A percentile compares a stretch with the other conserved stretches of the same genome.
phyloP scores from a whole-genome alignment of 2,329 filamentous ascomycete species.

The Cordyceps tenuipes region DNA sequence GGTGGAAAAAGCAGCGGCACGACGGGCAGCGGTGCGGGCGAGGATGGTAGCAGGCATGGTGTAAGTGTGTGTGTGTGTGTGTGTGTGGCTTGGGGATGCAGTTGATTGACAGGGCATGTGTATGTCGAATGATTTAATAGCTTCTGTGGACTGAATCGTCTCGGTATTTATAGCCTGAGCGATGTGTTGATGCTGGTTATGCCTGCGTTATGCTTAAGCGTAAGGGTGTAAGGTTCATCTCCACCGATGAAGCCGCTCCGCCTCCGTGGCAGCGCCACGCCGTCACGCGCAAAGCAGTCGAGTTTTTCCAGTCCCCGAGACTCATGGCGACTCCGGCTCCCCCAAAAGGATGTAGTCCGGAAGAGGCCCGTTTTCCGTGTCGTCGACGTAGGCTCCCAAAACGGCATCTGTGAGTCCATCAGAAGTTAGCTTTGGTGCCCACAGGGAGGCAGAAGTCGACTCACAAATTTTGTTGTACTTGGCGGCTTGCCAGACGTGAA shows the following conservation, averaged over 20 bases:
- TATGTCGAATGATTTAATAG: background rate
- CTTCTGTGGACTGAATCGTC: background rate
- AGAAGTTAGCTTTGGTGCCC: background rate
- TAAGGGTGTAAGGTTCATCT: background rate
- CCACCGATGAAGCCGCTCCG: background rate
- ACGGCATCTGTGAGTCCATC: background rate
- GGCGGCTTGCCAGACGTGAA: constrained; percentile 9
- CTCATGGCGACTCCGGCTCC: background rate
- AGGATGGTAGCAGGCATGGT: constrained; percentile 5
- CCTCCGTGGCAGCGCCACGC: background rate
- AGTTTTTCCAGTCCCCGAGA: background rate
- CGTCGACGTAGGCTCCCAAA: background rate
- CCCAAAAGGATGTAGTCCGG: background rate
- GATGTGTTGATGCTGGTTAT: background rate
- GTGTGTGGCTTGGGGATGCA: background rate
- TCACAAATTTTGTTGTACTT: constrained; percentile 4
- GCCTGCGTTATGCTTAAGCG: constrained; percentile 1
- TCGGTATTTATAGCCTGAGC: background rate
- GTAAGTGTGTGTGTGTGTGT: background rate
- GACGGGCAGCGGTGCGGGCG: background rate
- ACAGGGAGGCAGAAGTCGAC: background rate
- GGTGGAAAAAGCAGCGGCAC: constrained; percentile 3
- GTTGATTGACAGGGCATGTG: background rate
- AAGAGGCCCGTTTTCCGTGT: background rate
- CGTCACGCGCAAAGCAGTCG: background rate